Percentiles rank a stretch among this genome's conserved stretches.
These are phyloP conservation scores for Fraxinus dipetala DNA, from an alignment of 305 asterid species.

Conservation along the genomic window DNA sequence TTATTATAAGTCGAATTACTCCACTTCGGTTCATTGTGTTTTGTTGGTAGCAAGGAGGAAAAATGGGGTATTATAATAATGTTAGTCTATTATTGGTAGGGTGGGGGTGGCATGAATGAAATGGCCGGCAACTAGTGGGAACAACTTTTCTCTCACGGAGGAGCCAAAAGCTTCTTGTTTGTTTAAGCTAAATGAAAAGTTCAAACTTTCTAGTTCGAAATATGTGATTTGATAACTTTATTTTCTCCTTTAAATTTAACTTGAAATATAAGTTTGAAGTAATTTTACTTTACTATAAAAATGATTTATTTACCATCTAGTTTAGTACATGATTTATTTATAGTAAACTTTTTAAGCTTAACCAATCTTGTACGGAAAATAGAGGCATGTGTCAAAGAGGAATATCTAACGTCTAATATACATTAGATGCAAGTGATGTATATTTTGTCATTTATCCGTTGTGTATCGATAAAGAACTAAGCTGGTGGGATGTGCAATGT, in stretches of 20 bases:
- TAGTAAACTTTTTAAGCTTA: no score
- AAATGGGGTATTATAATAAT: conserved; percentile 25
- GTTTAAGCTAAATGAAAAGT: background rate
- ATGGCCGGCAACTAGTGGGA: conserved; percentile 20
- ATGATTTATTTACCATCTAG: background rate
- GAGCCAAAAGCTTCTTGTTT: background rate
- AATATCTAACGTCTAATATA: background rate
- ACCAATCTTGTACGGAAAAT: background rate
- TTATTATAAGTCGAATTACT: conserved; percentile 8
- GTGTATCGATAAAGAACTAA: background rate
- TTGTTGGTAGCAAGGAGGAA: conserved; percentile 10
- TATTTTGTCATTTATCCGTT: background rate
- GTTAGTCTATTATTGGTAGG: conserved; percentile 33
- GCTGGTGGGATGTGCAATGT: background rate
- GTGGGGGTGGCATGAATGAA: conserved; percentile 13
- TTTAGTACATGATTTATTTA: background rate
- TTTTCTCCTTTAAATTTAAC: no score
- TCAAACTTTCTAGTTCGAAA: background rate
- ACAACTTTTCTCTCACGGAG: background rate
- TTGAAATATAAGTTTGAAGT: no score
- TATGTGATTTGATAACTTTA: no score
- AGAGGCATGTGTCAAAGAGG: background rate
- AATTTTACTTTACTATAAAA: background rate
- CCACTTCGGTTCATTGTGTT: background rate
- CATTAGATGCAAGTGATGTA: background rate